Evolutionary conservation across 129 eudicot genomes (phyloP).

Genomic region (Tanacetum coccineum): DNA sequence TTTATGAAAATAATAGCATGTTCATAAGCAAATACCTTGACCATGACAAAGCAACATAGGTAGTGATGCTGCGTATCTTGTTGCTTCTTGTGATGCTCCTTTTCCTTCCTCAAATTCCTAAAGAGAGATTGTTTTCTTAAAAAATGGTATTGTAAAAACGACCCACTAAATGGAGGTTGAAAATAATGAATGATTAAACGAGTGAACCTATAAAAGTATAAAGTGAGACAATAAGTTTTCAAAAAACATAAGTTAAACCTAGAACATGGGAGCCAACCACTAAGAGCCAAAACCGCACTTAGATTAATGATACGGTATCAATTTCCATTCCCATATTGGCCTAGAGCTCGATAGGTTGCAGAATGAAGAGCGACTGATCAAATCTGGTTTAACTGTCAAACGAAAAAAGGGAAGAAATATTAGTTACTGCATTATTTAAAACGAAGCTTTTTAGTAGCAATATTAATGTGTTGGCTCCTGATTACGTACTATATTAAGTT

Average conservation of each 20-base stretch:
- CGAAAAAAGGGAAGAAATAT: conserved; percentile 5
- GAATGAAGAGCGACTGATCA: conserved; percentile 52
- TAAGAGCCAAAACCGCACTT: conserved; percentile 43
- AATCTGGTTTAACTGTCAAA: conserved; percentile 48
- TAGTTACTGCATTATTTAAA: background rate
- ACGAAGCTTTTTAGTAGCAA: background rate
- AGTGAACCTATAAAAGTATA: background rate
- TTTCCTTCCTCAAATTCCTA: conserved; percentile 51
- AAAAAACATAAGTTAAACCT: conserved; percentile 31
- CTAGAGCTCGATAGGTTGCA: conserved; percentile 41
- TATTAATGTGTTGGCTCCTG: background rate
- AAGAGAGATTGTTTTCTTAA: conserved; percentile 16
- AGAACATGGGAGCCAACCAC: conserved; percentile 66
- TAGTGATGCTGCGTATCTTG: conserved; percentile 54
- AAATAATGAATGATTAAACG: background rate
- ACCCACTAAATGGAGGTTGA: background rate
- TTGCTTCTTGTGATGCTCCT: conserved; percentile 52
- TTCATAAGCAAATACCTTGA: conserved; percentile 37
- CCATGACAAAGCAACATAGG: conserved; percentile 80
- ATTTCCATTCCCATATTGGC: conserved; percentile 45
- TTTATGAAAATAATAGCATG: no score
- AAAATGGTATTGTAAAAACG: conserved; percentile 7
- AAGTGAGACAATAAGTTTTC: background rate
- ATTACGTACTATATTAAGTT: no score
- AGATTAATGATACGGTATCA: conserved; percentile 49